Evolutionary conservation across 768 basidiomycete species (phyloP), one percentile per base, ranked within the genome.

Genomic region (Phaeotremella fagi): DNA sequence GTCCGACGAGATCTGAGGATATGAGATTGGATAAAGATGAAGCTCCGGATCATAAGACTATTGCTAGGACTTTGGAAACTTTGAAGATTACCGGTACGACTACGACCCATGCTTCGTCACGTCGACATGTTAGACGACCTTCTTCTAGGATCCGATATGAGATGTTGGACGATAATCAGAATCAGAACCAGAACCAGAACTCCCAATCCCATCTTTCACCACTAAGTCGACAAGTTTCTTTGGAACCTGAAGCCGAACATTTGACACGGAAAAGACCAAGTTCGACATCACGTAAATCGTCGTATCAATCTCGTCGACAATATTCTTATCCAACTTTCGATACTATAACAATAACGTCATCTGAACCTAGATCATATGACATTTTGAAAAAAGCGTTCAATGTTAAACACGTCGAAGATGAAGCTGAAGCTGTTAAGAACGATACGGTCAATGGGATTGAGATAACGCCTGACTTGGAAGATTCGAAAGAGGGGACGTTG

Each of bases 211-310:
- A 49, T 3, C 29, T 50, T 38, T 61, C 55, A 14, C 51, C 50
- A 5, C 31, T 57, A 11, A 57, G 57, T 29, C 46, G 51, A 22
- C 56, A 55, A 18, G 38, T 61, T 14, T 61, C 63, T 4, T 45
- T 59, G 23, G 29, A 46, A 14, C 20, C 45, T 9, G 37, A 45
- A 18, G 28, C 9, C 15, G 24, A 20, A 41, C 38, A 41, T 20
- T 22, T 20, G 20, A 41, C 20, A 22, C 11, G 38, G 9, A 41
- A 18, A 41, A 11, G 38, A 12, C 38, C 38, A 18, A 20, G 22
- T 6, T 41, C 38, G 38, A 11, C 12, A 20, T 41, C 38, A 6
- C 38, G 38, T 14, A 41, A 41, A 41, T 41, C 38, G 6, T 41
- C 38, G 7, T 41, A 41, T 22, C 38, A 41, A 18, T 41, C 38